Evolutionary conservation across 164 flowering plant genomes (phyloP).

Genomic region (Umbilicus rupestris): DNA sequence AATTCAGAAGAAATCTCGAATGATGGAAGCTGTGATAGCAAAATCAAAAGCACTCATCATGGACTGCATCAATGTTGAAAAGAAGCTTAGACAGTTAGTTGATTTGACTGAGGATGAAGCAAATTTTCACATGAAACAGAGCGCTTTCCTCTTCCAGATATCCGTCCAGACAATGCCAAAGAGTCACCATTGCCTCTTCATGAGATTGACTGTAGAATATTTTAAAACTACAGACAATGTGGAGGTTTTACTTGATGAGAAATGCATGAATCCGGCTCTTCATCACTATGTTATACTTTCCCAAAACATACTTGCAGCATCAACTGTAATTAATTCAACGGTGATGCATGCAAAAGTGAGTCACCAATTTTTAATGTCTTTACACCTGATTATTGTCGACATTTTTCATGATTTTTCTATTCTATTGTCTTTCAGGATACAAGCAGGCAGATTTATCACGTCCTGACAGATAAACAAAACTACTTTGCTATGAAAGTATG

Average conservation of each 20-base stretch:
- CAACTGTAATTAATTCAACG: slow-evolving; percentile 88
- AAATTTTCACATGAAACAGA: slow-evolving; percentile 84
- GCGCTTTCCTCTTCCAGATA: slow-evolving; percentile 85
- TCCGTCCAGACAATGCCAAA: slow-evolving; percentile 89
- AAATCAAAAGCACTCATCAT: slow-evolving; percentile 48
- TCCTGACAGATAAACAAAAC: slow-evolving; percentile 67
- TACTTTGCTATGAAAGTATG: slow-evolving; percentile 78
- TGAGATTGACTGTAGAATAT: slow-evolving; percentile 84
- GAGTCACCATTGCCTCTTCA: slow-evolving; percentile 83
- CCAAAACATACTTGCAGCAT: slow-evolving; percentile 66
- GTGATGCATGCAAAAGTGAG: slow-evolving; percentile 59
- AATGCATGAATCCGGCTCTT: slow-evolving; percentile 35
- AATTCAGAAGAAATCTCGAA: slow-evolving; percentile 37
- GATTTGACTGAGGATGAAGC: slow-evolving; percentile 94
- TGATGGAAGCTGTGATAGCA: slow-evolving; percentile 54
- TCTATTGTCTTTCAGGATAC: slow-evolving; percentile 54
- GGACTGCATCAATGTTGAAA: slow-evolving; percentile 85
- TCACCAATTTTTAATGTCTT: not conserved
- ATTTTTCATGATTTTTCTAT: slow-evolving; percentile 2
- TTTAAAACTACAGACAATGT: slow-evolving; percentile 35
- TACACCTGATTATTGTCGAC: not conserved
- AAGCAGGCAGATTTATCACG: slow-evolving; percentile 67
- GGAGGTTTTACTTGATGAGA: slow-evolving; percentile 30
- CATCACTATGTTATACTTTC: slow-evolving; percentile 76
- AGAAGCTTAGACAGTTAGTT: slow-evolving; percentile 72